A percentile compares a stretch with the other conserved stretches of the same genome.
phyloP scores from a whole-genome alignment of 2,329 filamentous ascomycete genomes.

The Colletotrichum echinochloae region DNA sequence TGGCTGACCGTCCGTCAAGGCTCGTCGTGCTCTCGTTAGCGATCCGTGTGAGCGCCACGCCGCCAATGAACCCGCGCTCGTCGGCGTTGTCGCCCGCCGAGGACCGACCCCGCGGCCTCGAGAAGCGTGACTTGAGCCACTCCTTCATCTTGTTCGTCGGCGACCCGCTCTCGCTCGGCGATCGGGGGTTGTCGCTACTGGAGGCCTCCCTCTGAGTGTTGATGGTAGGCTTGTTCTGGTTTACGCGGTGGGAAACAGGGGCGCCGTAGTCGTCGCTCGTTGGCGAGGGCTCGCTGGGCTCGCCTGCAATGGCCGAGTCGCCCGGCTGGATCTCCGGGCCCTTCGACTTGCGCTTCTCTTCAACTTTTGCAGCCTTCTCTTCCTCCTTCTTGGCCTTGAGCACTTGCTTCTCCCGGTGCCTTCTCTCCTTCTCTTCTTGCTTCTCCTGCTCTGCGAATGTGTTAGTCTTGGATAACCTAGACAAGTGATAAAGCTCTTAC shows the following conservation, averaged over 20 bases:
- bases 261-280: neutral
- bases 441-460: slow-evolving; percentile 58
- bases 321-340: slow-evolving; percentile 42
- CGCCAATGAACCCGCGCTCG: slow-evolving; percentile 62
- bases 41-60: slow-evolving; percentile 56
- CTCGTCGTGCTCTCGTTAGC: slow-evolving; percentile 60
- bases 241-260: neutral
- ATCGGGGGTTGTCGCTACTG: slow-evolving; percentile 34
- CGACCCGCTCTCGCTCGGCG: slow-evolving; percentile 43
- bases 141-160: slow-evolving; percentile 59
- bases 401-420: slow-evolving; percentile 64
- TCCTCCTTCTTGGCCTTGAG: slow-evolving; percentile 61
- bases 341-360: slow-evolving; percentile 64
- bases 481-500: slow-evolving; percentile 56
- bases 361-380: slow-evolving; percentile 63
- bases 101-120: slow-evolving; percentile 54
- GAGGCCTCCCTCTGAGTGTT: slow-evolving; percentile 37
- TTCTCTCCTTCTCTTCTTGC: slow-evolving; percentile 57
- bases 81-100: slow-evolving; percentile 50
- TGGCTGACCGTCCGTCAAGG: slow-evolving; percentile 55
- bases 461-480: neutral
- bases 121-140: slow-evolving; percentile 68
- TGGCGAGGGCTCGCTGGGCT: neutral
- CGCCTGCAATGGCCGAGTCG: neutral
- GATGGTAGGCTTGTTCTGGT: slow-evolving; percentile 41